phyloP scores from a whole-genome alignment of 257 asterid genomes.

The Paraleonurus japonicus region DNA sequence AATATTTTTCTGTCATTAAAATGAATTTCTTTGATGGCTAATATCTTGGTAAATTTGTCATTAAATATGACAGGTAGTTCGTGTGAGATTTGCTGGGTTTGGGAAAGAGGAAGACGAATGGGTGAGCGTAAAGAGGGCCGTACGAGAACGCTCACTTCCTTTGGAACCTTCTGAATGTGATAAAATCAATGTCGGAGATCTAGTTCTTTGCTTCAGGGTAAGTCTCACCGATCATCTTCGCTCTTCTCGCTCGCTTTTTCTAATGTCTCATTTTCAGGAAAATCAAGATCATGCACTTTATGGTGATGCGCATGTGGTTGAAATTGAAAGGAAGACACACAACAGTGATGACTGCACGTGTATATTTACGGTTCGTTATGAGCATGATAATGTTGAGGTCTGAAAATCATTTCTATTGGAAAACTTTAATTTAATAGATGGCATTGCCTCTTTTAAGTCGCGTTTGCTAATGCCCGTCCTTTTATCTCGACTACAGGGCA shows the following conservation, averaged over 20 bases:
- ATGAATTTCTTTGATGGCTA: too few relatives aligned
- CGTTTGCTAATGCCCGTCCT: not conserved
- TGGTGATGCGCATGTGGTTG: slow-evolving; percentile 62
- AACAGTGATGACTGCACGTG: slow-evolving; percentile 55
- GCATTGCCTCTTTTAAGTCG: not conserved
- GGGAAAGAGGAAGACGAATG: slow-evolving; percentile 84
- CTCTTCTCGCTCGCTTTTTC: not conserved
- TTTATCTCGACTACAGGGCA: slow-evolving; percentile 40
- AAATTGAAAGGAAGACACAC: slow-evolving; percentile 49
- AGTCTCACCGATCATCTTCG: not conserved
- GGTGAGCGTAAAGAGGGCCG: slow-evolving; percentile 58
- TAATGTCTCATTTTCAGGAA: slow-evolving; percentile 43
- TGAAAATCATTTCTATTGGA: slow-evolving; percentile 3
- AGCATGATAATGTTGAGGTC: slow-evolving; percentile 58
- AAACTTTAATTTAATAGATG: not conserved
- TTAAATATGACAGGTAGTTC: slow-evolving; percentile 51
- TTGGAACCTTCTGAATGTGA: slow-evolving; percentile 70
- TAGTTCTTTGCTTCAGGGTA: slow-evolving; percentile 87
- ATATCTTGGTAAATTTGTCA: not conserved
- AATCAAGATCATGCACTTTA: slow-evolving; percentile 53
- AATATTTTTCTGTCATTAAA: not conserved
- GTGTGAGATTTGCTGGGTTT: slow-evolving; percentile 83
- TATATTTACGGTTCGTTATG: slow-evolving; percentile 59
- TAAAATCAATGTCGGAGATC: slow-evolving; percentile 66
- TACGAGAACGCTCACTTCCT: slow-evolving; percentile 89